A percentile compares a stretch with the other conserved stretches of the same genome.
These are phyloP conservation scores for Nannochloris sp. DNA, from an alignment of 139 green algal genomes.

Conservation along the genomic window DNA sequence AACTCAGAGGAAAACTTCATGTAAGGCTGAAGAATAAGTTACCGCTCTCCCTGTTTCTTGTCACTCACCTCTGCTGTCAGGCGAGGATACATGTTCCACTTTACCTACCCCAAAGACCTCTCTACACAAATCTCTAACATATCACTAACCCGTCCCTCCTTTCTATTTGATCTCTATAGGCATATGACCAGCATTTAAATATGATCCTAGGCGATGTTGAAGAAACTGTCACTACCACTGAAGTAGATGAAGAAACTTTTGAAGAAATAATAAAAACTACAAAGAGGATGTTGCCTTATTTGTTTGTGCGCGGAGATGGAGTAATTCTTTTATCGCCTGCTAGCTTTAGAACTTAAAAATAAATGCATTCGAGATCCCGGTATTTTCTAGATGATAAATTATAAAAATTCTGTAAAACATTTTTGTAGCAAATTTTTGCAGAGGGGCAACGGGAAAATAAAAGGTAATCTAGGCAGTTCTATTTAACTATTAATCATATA, in stretches of 20 bases:
- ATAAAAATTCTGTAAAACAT: no score
- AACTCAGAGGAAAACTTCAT: constrained; percentile 90
- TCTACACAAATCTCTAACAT: no score
- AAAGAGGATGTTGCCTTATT: constrained; percentile 80
- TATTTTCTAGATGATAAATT: no score
- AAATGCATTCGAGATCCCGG: background rate
- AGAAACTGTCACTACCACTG: constrained; percentile 88
- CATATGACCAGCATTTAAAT: constrained; percentile 99
- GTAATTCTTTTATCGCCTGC: constrained; percentile 93
- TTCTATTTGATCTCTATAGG: constrained; percentile 66
- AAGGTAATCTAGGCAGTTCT: no score
- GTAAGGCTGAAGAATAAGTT: constrained; percentile 38
- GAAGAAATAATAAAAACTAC: constrained; percentile 99
- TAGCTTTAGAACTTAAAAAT: constrained; percentile 46
- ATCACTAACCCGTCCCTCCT: no score
- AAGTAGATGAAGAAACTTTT: constrained; percentile 99
- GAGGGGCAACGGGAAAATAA: no score
- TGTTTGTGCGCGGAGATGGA: constrained; percentile 93
- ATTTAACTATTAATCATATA: no score
- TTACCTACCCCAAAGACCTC: no score
- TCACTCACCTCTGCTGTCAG: no score
- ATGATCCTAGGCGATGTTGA: constrained; percentile 99
- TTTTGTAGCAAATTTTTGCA: no score
- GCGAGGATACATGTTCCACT: no score
- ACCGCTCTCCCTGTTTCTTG: no score